Conservation (phyloP, 257 asterid genomes). For the Scutellaria baicalensis region DNA sequence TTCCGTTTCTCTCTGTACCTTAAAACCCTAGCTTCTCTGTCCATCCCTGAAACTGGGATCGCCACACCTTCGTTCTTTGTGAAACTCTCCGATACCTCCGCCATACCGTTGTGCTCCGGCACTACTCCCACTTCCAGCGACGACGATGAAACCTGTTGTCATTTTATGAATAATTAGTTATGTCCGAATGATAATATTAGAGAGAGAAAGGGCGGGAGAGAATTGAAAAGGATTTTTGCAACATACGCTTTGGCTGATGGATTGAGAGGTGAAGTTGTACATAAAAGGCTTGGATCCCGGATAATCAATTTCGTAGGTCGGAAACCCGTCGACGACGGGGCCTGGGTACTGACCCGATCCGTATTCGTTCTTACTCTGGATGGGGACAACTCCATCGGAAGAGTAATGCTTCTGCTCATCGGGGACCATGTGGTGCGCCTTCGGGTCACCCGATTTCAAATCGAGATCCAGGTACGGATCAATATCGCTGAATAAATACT, state of each 20-base stretch:
- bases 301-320: conserved; percentile 52
- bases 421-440: conserved; percentile 14
- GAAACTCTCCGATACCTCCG: conserved; percentile 34
- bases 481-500: conserved; percentile 48
- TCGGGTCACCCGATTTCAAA: conserved; percentile 37
- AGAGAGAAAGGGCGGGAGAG: too few species aligned
- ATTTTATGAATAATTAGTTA: background rate
- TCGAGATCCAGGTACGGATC: conserved; percentile 58
- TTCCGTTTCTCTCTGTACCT: conserved; percentile 80
- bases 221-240: background rate
- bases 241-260: conserved; percentile 77
- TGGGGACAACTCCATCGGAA: conserved; percentile 78
- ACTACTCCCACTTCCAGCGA: conserved; percentile 70
- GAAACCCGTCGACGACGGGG: conserved; percentile 69
- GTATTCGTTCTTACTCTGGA: conserved; percentile 33
- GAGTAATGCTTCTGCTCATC: conserved; percentile 26
- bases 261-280: conserved; percentile 68
- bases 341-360: conserved; percentile 40
- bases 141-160: conserved; percentile 54
- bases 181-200: too few species aligned
- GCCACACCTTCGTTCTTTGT: conserved; percentile 28
- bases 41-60: conserved; percentile 37
- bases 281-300: conserved; percentile 49
- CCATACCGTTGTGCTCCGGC: conserved; percentile 48
- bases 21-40: conserved; percentile 65